Evolutionary conservation across 2,329 filamentous ascomycete species (phyloP).

Genomic region (Colletotrichum sansevieriae): DNA sequence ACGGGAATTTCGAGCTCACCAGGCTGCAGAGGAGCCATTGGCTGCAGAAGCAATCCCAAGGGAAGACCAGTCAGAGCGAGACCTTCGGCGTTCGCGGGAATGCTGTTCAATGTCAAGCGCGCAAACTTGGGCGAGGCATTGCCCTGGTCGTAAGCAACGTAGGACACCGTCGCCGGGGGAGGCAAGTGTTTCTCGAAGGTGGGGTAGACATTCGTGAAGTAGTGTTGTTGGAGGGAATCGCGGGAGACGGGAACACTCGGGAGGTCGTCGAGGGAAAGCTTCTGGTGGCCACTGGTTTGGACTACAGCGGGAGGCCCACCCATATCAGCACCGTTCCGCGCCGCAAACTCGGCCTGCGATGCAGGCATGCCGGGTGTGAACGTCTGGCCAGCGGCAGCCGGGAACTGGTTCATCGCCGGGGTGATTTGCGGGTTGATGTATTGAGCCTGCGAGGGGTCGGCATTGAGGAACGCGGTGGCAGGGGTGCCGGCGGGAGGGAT

Average conservation of each 20-base stretch:
- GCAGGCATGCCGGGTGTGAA: slow-evolving; percentile 46
- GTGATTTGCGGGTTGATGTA: slow-evolving; percentile 60
- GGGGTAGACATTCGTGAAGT: slow-evolving; percentile 88
- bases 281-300: slow-evolving; percentile 75
- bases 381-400: slow-evolving; percentile 66
- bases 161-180: slow-evolving; percentile 88
- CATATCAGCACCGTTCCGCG: slow-evolving; percentile 53
- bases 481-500: slow-evolving; percentile 70
- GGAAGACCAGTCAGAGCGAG: slow-evolving; percentile 85
- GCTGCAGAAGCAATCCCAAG: slow-evolving; percentile 89
- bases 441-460: slow-evolving; percentile 50
- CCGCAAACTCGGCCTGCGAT: slow-evolving; percentile 46
- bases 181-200: slow-evolving; percentile 96
- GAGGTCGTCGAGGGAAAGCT: slow-evolving; percentile 91
- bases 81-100: slow-evolving; percentile 85
- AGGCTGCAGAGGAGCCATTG: slow-evolving; percentile 83
- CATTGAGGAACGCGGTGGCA: slow-evolving; percentile 56
- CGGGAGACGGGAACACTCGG: slow-evolving; percentile 90
- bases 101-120: slow-evolving; percentile 91
- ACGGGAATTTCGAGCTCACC: slow-evolving; percentile 92
- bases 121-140: slow-evolving; percentile 96
- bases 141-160: slow-evolving; percentile 94
- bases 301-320: slow-evolving; percentile 60
- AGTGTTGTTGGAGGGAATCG: slow-evolving; percentile 86
- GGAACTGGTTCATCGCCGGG: slow-evolving; percentile 70